phyloP scores from a whole-genome alignment of 2,329 filamentous ascomycete genomes.

The Iodosphaeria phyllophila region DNA sequence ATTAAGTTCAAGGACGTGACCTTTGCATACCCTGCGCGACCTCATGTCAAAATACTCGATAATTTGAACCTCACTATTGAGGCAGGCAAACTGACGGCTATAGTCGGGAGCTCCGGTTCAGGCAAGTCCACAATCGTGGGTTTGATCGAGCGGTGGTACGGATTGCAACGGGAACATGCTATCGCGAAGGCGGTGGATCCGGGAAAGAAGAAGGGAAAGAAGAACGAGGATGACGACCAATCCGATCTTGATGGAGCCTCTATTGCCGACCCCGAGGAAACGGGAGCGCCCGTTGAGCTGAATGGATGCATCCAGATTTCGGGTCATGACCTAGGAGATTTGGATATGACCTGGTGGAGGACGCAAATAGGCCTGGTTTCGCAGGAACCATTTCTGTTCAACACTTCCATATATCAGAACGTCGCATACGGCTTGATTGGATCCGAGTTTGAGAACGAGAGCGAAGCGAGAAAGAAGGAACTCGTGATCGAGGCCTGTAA shows the following conservation, averaged over 20 bases:
- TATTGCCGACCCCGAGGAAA: constrained; percentile 11
- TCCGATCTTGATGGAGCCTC: constrained; percentile 11
- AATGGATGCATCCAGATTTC: constrained; percentile 33
- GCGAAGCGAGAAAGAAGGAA: constrained; percentile 34
- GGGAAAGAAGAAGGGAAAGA: constrained; percentile 22
- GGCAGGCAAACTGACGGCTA: constrained; percentile 49
- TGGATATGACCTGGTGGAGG: constrained; percentile 46
- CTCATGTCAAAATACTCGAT: constrained; percentile 44
- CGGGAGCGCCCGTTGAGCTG: constrained; percentile 25
- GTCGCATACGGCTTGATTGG: constrained; percentile 39
- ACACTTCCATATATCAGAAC: constrained; percentile 43
- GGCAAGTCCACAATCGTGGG: constrained; percentile 62
- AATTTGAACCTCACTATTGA: constrained; percentile 37
- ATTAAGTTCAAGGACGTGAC: constrained; percentile 44
- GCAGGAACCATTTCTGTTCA: constrained; percentile 51
- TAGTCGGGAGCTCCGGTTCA: constrained; percentile 54
- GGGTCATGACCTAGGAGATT: constrained; percentile 30
- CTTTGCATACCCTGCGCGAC: constrained; percentile 56
- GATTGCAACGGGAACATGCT: constrained; percentile 32
- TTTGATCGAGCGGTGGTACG: constrained; percentile 55
- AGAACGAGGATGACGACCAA: constrained; percentile 11
- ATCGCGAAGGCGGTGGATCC: constrained; percentile 30
- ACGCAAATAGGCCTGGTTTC: constrained; percentile 46
- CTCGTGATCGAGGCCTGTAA: constrained; percentile 45
- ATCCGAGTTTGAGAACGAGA: constrained; percentile 29